phyloP scores from a whole-genome alignment of 2,329 filamentous ascomycete species.

The Penicillium expansum region DNA sequence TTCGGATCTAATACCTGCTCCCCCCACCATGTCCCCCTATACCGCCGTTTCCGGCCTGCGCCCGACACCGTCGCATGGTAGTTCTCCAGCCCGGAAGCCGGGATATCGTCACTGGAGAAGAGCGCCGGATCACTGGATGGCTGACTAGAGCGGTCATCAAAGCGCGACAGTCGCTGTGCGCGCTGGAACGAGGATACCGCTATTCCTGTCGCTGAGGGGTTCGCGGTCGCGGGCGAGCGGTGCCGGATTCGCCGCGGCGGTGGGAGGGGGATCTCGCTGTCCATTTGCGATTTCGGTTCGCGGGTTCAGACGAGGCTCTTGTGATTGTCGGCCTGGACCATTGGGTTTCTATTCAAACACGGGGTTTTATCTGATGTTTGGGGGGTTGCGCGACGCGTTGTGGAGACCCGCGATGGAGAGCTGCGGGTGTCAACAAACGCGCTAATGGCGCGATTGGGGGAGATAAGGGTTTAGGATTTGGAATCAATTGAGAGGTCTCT shows the following conservation, averaged over 20 bases:
- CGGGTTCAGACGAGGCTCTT: neutral
- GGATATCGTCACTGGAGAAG: conserved; percentile 49
- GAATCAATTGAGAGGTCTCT: neutral
- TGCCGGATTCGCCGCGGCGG: conserved; percentile 38
- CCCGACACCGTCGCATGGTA: conserved; percentile 32
- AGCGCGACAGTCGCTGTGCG: conserved; percentile 29
- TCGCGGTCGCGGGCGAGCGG: conserved; percentile 29
- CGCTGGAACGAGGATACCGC: conserved; percentile 23
- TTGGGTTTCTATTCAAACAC: neutral
- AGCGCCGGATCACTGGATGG: conserved; percentile 46
- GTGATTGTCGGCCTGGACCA: neutral
- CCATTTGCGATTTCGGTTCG: conserved; percentile 30
- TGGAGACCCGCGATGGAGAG: conserved; percentile 19
- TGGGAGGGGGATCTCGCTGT: conserved; percentile 40
- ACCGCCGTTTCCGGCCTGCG: conserved; percentile 38
- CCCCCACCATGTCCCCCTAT: conserved; percentile 48
- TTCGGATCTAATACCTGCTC: conserved; percentile 39
- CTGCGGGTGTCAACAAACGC: conserved; percentile 21
- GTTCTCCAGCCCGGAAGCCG: conserved; percentile 46
- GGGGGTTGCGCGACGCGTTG: conserved; percentile 22
- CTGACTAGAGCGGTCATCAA: conserved; percentile 39
- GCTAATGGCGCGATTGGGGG: conserved; percentile 8
- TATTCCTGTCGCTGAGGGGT: conserved; percentile 15
- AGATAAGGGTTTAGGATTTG: neutral
- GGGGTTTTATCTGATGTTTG: conserved; percentile 1